Evolutionary conservation across 2,329 filamentous ascomycete genomes (phyloP), one percentile per base, ranked within the genome.

Genomic region (Dothidotthia symphoricarpi): DNA sequence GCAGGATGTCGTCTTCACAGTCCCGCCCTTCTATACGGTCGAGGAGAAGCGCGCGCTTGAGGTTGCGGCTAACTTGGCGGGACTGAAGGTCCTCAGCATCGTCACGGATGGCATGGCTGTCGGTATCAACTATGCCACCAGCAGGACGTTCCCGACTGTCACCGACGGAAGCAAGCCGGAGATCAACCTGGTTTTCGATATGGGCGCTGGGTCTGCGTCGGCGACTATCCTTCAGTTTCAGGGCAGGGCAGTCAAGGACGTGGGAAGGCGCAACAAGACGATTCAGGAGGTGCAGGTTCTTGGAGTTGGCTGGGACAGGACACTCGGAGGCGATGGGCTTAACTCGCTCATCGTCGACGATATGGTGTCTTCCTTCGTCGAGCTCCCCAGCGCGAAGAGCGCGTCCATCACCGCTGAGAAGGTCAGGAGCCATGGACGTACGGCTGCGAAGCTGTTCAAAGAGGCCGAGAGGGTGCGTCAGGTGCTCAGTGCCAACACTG

Each of bases 181-280:
- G 69, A 81, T 90, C 56, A 88, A 98, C 70, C 72, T 98, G 65
- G 81, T 98, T 19, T 98, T 93, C 61, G 93, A 98, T 64, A 97
- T 98, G 90, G 93, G 93, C 52, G 90, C 93, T 52, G 93, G 93
- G 4, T 96, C 88, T 30, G 86, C 91, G 22, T 95, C 88, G 56
- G 91, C 91, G 4, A 93, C 89, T 6, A 74, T 98, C 35, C 71
- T 98, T 63, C 85, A 83, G 57, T 95, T 98, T 71, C 90, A 96
- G 67, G 86, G 86, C 63, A 83, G 85, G 54, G 83, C 78, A 2
- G 84, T 97, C 47, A 98, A 97, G 75, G 91, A 96, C 55, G 71
- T 91, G 38, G 90, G 89, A 51, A 89, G 86, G 66, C 91, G 81
- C 74, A 97, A 96, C 76, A 97, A 97, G 79, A 96, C 89, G 1